Percentiles rank a stretch among this genome's conserved stretches.
Conservation (phyloP, 169 alveolate genomes). For the Plasmodium fragile region DNA sequence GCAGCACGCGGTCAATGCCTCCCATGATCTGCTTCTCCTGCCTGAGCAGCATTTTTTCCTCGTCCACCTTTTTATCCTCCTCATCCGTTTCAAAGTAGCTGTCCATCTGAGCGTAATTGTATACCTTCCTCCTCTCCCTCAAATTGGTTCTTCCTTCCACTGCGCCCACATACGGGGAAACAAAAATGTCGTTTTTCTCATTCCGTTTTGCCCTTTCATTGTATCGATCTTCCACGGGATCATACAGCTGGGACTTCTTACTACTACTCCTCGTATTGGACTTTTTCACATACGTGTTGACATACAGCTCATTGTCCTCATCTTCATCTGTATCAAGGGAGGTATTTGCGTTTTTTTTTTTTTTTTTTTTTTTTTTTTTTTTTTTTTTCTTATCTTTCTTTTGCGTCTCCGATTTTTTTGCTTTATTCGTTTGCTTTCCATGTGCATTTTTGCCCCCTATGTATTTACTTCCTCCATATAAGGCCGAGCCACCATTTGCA, state of each 20-base stretch:
- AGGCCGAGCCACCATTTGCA: neutral
- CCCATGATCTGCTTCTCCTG: slow-evolving; percentile 81
- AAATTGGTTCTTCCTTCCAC: slow-evolving; percentile 69
- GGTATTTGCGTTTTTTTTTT: slow-evolving; percentile 16
- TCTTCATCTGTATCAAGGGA: slow-evolving; percentile 21
- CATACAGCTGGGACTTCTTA: slow-evolving; percentile 18
- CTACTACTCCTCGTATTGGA: slow-evolving; percentile 9
- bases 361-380: slow-evolving; percentile 2
- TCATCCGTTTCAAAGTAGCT: slow-evolving; percentile 71
- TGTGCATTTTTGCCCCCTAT: neutral
- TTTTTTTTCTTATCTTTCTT: slow-evolving; percentile 26
- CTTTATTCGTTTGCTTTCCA: neutral
- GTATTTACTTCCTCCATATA: neutral
- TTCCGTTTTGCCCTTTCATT: slow-evolving; percentile 24
- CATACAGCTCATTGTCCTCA: slow-evolving; percentile 58
- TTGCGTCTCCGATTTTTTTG: neutral
- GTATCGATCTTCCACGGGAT: slow-evolving; percentile 39
- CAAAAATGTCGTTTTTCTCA: slow-evolving; percentile 59
- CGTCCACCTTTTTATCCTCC: slow-evolving; percentile 74
- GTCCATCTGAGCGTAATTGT: slow-evolving; percentile 65
- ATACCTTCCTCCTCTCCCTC: slow-evolving; percentile 55
- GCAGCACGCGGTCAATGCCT: slow-evolving; percentile 85
- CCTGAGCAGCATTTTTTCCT: slow-evolving; percentile 58
- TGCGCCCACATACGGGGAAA: slow-evolving; percentile 56
- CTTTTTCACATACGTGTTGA: slow-evolving; percentile 62